Evolutionary conservation across 2,329 filamentous ascomycete species (phyloP).

Genomic region (Penicillium sp.): DNA sequence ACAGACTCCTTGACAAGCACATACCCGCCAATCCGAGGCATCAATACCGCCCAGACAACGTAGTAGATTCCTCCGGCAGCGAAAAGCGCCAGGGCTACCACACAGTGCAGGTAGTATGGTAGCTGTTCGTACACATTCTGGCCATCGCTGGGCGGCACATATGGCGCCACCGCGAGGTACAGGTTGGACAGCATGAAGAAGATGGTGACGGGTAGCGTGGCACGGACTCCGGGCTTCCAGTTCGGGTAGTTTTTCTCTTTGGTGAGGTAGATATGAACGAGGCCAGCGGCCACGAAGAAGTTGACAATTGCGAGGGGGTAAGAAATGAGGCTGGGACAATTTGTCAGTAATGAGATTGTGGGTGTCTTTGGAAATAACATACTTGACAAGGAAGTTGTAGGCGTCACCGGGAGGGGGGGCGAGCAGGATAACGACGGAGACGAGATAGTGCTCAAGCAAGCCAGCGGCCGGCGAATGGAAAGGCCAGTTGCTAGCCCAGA

Average conservation of each 20-base stretch:
- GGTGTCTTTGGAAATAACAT: constrained; percentile 14
- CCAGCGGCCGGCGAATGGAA: constrained; percentile 62
- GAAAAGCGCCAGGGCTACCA: constrained; percentile 52
- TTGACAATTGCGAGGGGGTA: constrained; percentile 49
- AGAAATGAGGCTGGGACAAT: constrained; percentile 32
- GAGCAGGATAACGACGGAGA: constrained; percentile 63
- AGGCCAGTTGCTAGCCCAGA: constrained; percentile 68
- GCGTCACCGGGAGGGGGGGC: constrained; percentile 66
- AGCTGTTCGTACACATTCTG: constrained; percentile 53
- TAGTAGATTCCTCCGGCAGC: constrained; percentile 52
- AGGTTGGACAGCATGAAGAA: constrained; percentile 55
- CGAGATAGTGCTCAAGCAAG: constrained; percentile 62
- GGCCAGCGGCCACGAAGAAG: constrained; percentile 49
- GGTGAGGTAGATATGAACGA: constrained; percentile 48
- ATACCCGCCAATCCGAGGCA: constrained; percentile 47
- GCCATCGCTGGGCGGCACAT: constrained; percentile 48
- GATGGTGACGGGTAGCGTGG: constrained; percentile 49
- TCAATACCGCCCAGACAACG: constrained; percentile 49
- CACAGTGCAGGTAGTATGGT: constrained; percentile 54
- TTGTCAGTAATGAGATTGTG: neutral
- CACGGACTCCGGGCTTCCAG: constrained; percentile 51
- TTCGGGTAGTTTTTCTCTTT: constrained; percentile 38
- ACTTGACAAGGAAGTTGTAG: constrained; percentile 60
- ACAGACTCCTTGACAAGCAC: constrained; percentile 55
- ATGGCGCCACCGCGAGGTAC: constrained; percentile 53